These are phyloP conservation scores for Ascochyta fabae DNA, from an alignment of 2,329 filamentous ascomycete genomes.

Conservation along the genomic window DNA sequence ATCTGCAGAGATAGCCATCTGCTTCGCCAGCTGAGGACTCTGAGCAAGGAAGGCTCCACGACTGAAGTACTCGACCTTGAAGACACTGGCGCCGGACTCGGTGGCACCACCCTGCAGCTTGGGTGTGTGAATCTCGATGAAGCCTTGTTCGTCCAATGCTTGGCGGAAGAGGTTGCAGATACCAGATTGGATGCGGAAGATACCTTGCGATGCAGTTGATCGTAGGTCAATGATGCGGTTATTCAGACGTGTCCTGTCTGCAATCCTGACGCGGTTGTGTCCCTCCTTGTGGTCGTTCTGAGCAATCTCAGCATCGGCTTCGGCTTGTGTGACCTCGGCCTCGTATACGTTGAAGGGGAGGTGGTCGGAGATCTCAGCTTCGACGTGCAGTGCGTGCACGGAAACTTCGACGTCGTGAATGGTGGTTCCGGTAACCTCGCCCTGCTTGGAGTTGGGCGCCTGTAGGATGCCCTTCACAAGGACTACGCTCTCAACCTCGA, in stretches of 20 bases:
- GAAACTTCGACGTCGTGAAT: constrained; percentile 79
- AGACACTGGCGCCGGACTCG: constrained; percentile 89
- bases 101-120: constrained; percentile 90
- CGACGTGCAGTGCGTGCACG: constrained; percentile 69
- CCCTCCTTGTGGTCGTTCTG: constrained; percentile 64
- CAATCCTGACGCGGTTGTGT: constrained; percentile 65
- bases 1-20: constrained; percentile 89
- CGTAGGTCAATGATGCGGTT: constrained; percentile 85
- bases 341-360: constrained; percentile 75
- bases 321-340: constrained; percentile 66
- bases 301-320: constrained; percentile 58
- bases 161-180: constrained; percentile 81
- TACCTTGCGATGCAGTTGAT: constrained; percentile 83
- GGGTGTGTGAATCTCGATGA: constrained; percentile 92
- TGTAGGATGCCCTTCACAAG: constrained; percentile 77
- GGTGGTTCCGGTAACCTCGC: constrained; percentile 76
- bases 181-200: constrained; percentile 85
- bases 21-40: constrained; percentile 89
- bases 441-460: constrained; percentile 67
- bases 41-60: constrained; percentile 87
- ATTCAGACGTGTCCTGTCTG: constrained; percentile 74
- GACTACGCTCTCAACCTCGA: constrained; percentile 79
- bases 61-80: constrained; percentile 90
- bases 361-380: constrained; percentile 66
- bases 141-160: constrained; percentile 75